Conservation (phyloP, 495 filamentous ascomycete species). For the Hypoxylon crocopeplum region DNA sequence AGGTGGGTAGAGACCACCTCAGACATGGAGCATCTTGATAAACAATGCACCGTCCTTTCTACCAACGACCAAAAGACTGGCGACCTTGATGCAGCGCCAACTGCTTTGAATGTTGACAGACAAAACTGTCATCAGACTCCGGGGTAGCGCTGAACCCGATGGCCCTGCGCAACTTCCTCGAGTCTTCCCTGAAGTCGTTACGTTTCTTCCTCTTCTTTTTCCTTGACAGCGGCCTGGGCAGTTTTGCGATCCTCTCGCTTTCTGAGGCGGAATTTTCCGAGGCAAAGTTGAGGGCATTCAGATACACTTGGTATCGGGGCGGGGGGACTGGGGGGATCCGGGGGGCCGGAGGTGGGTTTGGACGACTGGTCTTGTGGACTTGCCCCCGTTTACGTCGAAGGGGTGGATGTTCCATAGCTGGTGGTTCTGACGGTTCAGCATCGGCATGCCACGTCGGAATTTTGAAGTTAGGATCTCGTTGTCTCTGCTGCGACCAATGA, state of each 20-base stretch:
- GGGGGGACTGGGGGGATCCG: not conserved
- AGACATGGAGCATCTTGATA: too few relatives aligned
- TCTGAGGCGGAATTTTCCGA: not conserved
- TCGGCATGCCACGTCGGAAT: too few relatives aligned
- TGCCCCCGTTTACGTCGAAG: conserved; percentile 13
- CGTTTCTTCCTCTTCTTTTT: conserved; percentile 1
- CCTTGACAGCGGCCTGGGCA: not conserved
- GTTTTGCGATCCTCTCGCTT: not conserved
- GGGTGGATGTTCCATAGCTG: not conserved
- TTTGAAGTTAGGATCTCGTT: too few relatives aligned
- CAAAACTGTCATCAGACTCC: conserved; percentile 15
- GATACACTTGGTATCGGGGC: conserved; percentile 23
- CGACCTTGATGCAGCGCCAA: not conserved
- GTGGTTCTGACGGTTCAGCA: too few relatives aligned
- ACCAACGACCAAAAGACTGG: not conserved
- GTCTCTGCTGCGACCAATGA: not conserved
- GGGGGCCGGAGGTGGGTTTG: not conserved
- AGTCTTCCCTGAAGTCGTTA: not conserved
- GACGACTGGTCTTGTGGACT: not conserved
- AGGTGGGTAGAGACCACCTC: too few relatives aligned
- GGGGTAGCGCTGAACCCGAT: not conserved
- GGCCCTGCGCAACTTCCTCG: not conserved
- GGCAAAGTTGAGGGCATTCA: conserved; percentile 14
- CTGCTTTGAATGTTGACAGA: conserved; percentile 13
- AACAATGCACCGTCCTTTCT: too few relatives aligned